A percentile compares a stretch with the other conserved stretches of the same genome.
Conservation (phyloP, 2,329 filamentous ascomycete genomes). For the Fusarium subglutinans region DNA sequence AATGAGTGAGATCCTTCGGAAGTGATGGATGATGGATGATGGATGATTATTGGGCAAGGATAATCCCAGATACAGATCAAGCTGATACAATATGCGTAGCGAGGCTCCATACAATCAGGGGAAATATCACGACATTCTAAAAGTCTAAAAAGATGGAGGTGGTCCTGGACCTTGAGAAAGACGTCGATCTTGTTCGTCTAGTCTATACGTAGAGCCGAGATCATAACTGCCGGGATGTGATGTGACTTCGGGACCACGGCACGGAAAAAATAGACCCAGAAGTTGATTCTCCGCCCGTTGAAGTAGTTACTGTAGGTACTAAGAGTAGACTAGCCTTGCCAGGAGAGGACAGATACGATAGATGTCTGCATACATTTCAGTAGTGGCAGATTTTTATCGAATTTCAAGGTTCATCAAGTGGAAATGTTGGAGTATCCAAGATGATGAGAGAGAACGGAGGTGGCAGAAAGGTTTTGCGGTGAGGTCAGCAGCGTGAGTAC, state of each 20-base stretch:
- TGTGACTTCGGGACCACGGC: neutral
- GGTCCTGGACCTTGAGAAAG: neutral
- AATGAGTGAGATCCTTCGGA: neutral
- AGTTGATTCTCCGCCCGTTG: neutral
- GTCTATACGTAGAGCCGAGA: neutral
- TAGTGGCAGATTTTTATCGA: neutral
- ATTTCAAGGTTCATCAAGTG: neutral
- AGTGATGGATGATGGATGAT: neutral
- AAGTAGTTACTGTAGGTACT: neutral
- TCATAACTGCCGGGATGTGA: neutral
- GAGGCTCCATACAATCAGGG: neutral
- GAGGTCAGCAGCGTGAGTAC: neutral
- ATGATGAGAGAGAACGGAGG: conserved; percentile 16
- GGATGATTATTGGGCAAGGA: neutral
- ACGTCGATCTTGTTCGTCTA: conserved; percentile 7
- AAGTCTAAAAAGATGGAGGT: conserved; percentile 1
- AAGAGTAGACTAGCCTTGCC: neutral
- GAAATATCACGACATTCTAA: neutral
- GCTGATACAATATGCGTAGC: conserved; percentile 18
- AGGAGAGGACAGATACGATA: neutral
- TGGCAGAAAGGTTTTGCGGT: conserved; percentile 8
- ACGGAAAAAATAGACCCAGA: neutral
- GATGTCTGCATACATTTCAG: neutral
- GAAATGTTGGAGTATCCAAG: neutral
- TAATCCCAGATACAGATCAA: neutral